A percentile compares a stretch with the other conserved stretches of the same genome.
These are phyloP conservation scores for Didymella glomerata DNA, from an alignment of 2,329 filamentous ascomycete genomes.

Conservation along the genomic window DNA sequence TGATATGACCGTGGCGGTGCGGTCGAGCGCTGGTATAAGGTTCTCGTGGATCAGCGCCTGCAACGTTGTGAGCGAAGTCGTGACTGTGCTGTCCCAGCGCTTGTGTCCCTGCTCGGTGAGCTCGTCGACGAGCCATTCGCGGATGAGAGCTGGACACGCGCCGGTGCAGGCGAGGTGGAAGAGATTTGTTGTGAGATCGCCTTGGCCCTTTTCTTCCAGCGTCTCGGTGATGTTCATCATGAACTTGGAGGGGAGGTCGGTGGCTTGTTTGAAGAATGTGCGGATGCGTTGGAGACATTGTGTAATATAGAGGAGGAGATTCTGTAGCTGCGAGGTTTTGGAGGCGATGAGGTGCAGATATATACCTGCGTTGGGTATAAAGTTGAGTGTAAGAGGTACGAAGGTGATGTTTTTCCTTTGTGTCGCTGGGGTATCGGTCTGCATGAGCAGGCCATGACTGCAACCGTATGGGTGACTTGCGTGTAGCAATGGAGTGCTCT, in stretches of 20 bases:
- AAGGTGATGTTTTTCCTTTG: slow-evolving; percentile 48
- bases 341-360: slow-evolving; percentile 85
- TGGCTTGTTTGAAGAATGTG: slow-evolving; percentile 82
- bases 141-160: slow-evolving; percentile 75
- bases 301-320: slow-evolving; percentile 82
- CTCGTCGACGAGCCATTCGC: slow-evolving; percentile 88
- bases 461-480: slow-evolving; percentile 76
- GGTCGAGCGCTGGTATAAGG: slow-evolving; percentile 85
- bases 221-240: slow-evolving; percentile 79
- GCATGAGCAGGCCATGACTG: slow-evolving; percentile 77
- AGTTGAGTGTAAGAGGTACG: slow-evolving; percentile 81
- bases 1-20: slow-evolving; percentile 80
- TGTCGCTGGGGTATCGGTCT: slow-evolving; percentile 42
- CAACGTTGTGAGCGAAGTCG: slow-evolving; percentile 78
- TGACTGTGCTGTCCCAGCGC: slow-evolving; percentile 90
- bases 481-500: slow-evolving; percentile 65
- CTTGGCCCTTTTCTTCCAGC: slow-evolving; percentile 70
- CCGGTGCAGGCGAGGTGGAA: slow-evolving; percentile 88
- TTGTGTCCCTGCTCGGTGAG: slow-evolving; percentile 79
- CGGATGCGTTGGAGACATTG: slow-evolving; percentile 82
- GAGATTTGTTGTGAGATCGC: slow-evolving; percentile 75
- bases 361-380: slow-evolving; percentile 78
- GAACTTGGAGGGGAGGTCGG: slow-evolving; percentile 81
- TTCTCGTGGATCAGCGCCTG: slow-evolving; percentile 84
- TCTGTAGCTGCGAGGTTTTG: slow-evolving; percentile 87